Percentiles rank a stretch among this genome's conserved stretches.
phyloP scores from a whole-genome alignment of 2,329 filamentous ascomycete genomes.

The Tolypocladium nubicola region DNA sequence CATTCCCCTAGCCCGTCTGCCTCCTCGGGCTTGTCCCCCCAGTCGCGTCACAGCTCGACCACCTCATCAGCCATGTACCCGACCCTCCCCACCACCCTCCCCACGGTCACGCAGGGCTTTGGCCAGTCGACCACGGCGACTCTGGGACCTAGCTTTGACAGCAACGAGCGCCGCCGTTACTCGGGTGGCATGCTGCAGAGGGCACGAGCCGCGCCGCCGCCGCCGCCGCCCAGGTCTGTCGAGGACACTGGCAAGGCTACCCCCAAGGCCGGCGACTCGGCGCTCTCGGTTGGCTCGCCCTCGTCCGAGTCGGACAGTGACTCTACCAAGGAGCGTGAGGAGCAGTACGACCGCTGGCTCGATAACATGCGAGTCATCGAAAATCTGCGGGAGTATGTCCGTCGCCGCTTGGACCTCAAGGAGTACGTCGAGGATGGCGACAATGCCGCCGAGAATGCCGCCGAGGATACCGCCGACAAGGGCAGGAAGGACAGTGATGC shows the following conservation, averaged over 20 bases:
- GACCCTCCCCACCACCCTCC: conserved; percentile 44
- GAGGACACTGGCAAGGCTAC: conserved; percentile 28
- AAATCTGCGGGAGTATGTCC: conserved; percentile 47
- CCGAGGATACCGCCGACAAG: conserved; percentile 4
- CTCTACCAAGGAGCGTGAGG: conserved; percentile 44
- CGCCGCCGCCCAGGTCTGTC: conserved; percentile 18
- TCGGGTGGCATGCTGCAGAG: conserved; percentile 58
- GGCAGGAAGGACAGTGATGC: conserved; percentile 15
- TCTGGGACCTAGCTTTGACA: conserved; percentile 56
- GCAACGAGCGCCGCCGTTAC: conserved; percentile 53
- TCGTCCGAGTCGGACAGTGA: conserved; percentile 44
- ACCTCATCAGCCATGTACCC: conserved; percentile 61
- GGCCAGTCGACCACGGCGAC: conserved; percentile 60
- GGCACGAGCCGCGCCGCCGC: conserved; percentile 34
- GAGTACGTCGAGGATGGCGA: conserved; percentile 35
- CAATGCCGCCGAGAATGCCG: conserved; percentile 3
- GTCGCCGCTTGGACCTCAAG: conserved; percentile 42
- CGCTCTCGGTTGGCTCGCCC: conserved; percentile 40
- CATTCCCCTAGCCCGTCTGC: conserved; percentile 67
- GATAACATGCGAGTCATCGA: conserved; percentile 58
- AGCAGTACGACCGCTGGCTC: conserved; percentile 54
- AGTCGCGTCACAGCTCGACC: conserved; percentile 49
- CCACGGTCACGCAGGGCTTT: conserved; percentile 59
- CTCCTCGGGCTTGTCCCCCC: conserved; percentile 53
- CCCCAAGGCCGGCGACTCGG: conserved; percentile 32